phyloP scores from a whole-genome alignment of 2,329 filamentous ascomycete species.

The Talaromyces marneffei region DNA sequence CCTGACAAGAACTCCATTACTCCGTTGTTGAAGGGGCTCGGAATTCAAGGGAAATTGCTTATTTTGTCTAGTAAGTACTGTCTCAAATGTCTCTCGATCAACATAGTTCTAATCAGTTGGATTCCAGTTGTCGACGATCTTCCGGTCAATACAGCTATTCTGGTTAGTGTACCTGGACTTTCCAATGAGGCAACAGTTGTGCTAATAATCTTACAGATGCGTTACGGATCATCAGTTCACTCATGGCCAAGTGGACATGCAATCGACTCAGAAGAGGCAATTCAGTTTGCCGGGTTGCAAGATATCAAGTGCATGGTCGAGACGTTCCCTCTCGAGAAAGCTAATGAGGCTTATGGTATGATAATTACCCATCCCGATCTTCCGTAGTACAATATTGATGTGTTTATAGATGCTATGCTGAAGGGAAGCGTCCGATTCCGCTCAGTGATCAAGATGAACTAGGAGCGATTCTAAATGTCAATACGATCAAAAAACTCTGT shows the following conservation, averaged over 20 bases:
- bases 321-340: conserved; percentile 18
- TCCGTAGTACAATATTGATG: neutral
- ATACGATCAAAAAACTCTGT: neutral
- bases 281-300: conserved; percentile 17
- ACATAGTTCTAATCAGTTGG: neutral
- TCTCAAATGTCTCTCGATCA: neutral
- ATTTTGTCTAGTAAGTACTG: conserved; percentile 6
- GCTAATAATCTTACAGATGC: conserved; percentile 31
- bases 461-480: neutral
- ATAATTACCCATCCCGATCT: neutral
- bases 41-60: conserved; percentile 7
- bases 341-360: conserved; percentile 48
- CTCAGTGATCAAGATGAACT: conserved; percentile 45
- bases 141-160: conserved; percentile 5
- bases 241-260: conserved; percentile 52
- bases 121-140: conserved; percentile 6
- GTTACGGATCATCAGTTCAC: conserved; percentile 44
- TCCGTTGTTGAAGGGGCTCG: conserved; percentile 31
- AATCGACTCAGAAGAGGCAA: conserved; percentile 46
- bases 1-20: conserved; percentile 31
- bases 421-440: conserved; percentile 48
- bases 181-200: neutral
- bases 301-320: conserved; percentile 18
- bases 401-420: conserved; percentile 42
- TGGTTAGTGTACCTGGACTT: conserved; percentile 16